These are phyloP conservation scores for Patellifolia procumbens DNA, from an alignment of 179 eudicot genomes.

Conservation along the genomic window DNA sequence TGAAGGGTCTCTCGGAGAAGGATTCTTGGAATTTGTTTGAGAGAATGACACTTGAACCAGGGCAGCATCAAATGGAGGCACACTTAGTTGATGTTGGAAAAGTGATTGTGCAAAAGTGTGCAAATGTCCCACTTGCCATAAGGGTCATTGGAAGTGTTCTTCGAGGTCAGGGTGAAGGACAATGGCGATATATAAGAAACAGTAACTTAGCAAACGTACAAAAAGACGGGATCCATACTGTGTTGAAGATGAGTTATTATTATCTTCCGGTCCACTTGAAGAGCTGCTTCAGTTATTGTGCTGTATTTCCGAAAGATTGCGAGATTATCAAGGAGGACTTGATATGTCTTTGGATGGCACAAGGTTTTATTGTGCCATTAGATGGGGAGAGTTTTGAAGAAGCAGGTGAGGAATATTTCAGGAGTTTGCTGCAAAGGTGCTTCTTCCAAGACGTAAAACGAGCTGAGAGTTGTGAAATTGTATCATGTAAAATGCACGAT, in stretches of 20 bases:
- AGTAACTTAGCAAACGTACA: neutral
- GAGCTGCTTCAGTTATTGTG: conserved; percentile 43
- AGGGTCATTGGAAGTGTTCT: conserved; percentile 15
- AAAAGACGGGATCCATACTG: neutral
- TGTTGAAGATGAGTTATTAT: conserved; percentile 24
- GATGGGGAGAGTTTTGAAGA: conserved; percentile 29
- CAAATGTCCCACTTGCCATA: conserved; percentile 22
- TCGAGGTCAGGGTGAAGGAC: neutral
- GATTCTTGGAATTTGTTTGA: conserved; percentile 19
- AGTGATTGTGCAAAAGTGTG: conserved; percentile 17
- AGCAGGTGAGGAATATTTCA: conserved; percentile 34
- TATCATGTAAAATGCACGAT: conserved; percentile 38
- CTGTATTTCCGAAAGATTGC: conserved; percentile 44
- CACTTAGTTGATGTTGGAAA: conserved; percentile 2
- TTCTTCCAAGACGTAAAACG: conserved; percentile 39
- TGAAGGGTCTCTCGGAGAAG: conserved; percentile 14
- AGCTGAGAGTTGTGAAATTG: conserved; percentile 17
- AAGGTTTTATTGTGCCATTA: conserved; percentile 35
- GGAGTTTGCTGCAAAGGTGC: conserved; percentile 32
- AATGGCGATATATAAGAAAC: conserved; percentile 8
- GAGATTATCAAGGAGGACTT: conserved; percentile 25
- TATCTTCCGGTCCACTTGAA: conserved; percentile 34
- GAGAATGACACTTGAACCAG: neutral
- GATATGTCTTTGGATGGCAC: conserved; percentile 47
- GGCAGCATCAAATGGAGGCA: neutral